phyloP scores from a whole-genome alignment of 192 early-diverging fungal species.

The Backusella macrospora region DNA sequence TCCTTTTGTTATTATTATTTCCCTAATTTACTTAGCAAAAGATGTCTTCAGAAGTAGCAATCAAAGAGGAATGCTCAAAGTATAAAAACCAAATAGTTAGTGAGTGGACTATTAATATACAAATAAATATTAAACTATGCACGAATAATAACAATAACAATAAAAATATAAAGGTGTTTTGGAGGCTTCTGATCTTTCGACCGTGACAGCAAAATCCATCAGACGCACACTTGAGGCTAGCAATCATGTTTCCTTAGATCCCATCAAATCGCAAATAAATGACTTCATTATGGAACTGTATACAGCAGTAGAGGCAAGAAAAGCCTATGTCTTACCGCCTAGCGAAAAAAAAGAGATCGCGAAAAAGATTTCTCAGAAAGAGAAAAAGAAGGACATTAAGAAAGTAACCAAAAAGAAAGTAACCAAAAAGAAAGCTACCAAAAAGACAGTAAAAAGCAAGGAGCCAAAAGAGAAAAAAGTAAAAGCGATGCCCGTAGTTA shows the following conservation, averaged over 20 bases:
- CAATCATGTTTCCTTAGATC: not conserved
- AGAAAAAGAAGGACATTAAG: not conserved
- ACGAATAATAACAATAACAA: not conserved
- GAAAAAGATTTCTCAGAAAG: not conserved
- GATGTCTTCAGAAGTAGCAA: not conserved
- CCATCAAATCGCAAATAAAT: conserved; percentile 8
- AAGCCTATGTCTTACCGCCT: not conserved
- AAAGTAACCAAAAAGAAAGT: not conserved
- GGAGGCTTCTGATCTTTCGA: conserved; percentile 7
- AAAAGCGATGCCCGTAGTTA: not conserved
- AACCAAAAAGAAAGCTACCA: not conserved
- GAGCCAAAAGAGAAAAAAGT: conserved; percentile 5
- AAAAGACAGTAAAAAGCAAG: not conserved
- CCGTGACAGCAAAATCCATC: conserved; percentile 3
- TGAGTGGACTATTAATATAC: not conserved
- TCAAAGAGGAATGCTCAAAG: not conserved
- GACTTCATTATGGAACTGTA: not conserved
- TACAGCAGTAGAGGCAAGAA: not conserved
- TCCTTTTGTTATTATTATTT: not conserved
- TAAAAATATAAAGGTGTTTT: conserved; percentile 1
- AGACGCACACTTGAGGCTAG: not conserved
- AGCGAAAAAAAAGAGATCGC: not conserved
- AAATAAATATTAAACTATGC: not conserved
- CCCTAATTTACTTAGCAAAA: not conserved
- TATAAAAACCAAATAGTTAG: not conserved